Conservation (phyloP, 1,284 basidiomycete species). For the Ganoderma lucidum region DNA sequence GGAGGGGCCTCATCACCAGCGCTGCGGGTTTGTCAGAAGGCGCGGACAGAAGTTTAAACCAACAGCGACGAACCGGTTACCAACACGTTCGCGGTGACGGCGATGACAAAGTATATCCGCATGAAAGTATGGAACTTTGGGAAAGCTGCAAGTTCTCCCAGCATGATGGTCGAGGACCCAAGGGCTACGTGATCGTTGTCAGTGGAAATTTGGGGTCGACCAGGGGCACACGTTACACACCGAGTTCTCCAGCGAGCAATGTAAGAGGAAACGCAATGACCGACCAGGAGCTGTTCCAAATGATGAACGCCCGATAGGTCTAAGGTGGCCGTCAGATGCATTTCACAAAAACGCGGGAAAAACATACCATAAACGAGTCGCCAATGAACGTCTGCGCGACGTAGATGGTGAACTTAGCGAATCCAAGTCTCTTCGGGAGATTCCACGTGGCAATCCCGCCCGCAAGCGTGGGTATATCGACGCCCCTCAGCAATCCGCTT, state of each 20-base stretch:
- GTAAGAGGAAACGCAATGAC: conserved; percentile 5
- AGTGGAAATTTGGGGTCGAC: neutral
- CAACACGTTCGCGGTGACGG: conserved; percentile 11
- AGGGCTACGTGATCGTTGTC: conserved; percentile 5
- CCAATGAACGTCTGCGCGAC: conserved; percentile 8
- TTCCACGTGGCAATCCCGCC: neutral
- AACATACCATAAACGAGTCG: conserved; percentile 6
- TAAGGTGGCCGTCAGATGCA: neutral
- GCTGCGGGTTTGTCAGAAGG: conserved; percentile 5
- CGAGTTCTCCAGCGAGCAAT: conserved; percentile 12
- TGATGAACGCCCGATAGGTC: conserved; percentile 29
- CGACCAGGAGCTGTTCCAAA: conserved; percentile 28
- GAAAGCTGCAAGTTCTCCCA: neutral
- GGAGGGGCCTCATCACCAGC: conserved; percentile 28
- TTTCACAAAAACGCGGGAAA: neutral
- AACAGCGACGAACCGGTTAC: conserved; percentile 4
- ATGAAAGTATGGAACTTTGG: neutral
- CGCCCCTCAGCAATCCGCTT: conserved; percentile 7
- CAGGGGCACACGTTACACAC: conserved; percentile 4
- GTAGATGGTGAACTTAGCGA: conserved; percentile 1
- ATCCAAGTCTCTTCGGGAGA: neutral
- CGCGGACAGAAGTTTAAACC: neutral
- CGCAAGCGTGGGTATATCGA: neutral
- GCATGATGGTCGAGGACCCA: conserved; percentile 2
- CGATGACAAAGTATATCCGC: conserved; percentile 10